Evolutionary conservation across 1,284 basidiomycete genomes (phyloP), one percentile per base, ranked within the genome.

Genomic region (Melampsora abietis-canadensis): DNA sequence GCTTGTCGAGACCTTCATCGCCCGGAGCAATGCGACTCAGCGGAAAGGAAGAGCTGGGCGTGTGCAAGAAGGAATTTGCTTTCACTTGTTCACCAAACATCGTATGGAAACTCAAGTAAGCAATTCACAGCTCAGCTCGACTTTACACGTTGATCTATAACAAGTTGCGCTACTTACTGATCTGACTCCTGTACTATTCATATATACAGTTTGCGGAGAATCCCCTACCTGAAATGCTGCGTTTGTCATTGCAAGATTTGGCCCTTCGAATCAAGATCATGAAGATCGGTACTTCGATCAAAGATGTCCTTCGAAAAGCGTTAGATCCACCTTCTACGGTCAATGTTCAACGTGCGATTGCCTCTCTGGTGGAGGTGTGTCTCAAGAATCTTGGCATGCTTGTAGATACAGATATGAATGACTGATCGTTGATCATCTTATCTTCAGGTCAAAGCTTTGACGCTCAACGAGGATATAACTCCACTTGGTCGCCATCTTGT

Each of bases 251-350:
- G 34, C 94, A 95, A 75, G 94, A 98, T 81, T 87, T 99, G 21
- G 92, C 94, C 0, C 85, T 99, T 64, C 89, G 94, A 66, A 97
- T 95, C 83, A 99, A 99, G 84, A 95, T 97, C 76, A 91, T 98
- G 87, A 93, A 92, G 79, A 85, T 96, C 60, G 90, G 91, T 78
- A 84, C 98, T 59, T 89, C 90, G 0, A 93, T 98, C 75, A 94
- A 96, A 81, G 92, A 96, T 76, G 92, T 94, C 0, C 85, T 99
- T 0, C 87, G 89, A 46, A 87, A 87, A 76, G 94, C 95, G 0
- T 84, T 98, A 65, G 95, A 98, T 79, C 94, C 96, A 4, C 96
- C 96, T 0, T 85, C 89, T 0, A 81, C 90, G 0, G 84, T 90
- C 78, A 99, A 98, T 80, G 88, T 99, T 47, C 94, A 96, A 81